Evolutionary conservation across 495 filamentous ascomycete genomes (phyloP).

Genomic region (Cladorrhinum samala): DNA sequence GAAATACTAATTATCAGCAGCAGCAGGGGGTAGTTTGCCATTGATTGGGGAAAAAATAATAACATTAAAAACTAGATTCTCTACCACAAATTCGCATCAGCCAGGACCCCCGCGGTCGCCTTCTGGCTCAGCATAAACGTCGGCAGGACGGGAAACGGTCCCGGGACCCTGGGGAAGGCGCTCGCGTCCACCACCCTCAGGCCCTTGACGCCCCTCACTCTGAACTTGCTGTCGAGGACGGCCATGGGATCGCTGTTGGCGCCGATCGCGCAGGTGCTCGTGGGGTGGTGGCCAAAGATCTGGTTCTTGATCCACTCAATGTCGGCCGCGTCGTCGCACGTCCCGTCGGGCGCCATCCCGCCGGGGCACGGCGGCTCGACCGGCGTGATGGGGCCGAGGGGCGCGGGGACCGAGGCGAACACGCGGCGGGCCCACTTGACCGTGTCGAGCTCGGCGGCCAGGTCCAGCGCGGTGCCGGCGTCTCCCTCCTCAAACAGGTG

Average conservation of each 20-base stretch:
- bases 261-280: conserved; percentile 51
- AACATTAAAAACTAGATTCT: too few species aligned
- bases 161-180: conserved; percentile 49
- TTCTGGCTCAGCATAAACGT: conserved; percentile 56
- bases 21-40: too few species aligned
- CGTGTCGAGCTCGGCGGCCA: conserved; percentile 46
- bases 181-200: conserved; percentile 53
- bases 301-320: conserved; percentile 33
- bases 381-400: conserved; percentile 38
- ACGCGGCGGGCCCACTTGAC: conserved; percentile 47
- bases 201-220: conserved; percentile 45
- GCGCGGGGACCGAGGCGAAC: conserved; percentile 7
- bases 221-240: conserved; percentile 48
- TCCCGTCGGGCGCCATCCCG: conserved; percentile 43
- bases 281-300: conserved; percentile 45
- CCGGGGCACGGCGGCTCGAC: conserved; percentile 43
- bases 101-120: conserved; percentile 51
- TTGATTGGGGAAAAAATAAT: too few species aligned
- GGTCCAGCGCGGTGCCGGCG: conserved; percentile 17
- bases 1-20: too few species aligned
- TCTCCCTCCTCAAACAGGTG: conserved; percentile 33
- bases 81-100: conserved; percentile 11
- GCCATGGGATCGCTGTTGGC: conserved; percentile 37
- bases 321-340: conserved; percentile 44
- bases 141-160: conserved; percentile 54